These are phyloP conservation scores for Neurospora sublineolata DNA, from an alignment of 495 filamentous ascomycete genomes.

Conservation along the genomic window DNA sequence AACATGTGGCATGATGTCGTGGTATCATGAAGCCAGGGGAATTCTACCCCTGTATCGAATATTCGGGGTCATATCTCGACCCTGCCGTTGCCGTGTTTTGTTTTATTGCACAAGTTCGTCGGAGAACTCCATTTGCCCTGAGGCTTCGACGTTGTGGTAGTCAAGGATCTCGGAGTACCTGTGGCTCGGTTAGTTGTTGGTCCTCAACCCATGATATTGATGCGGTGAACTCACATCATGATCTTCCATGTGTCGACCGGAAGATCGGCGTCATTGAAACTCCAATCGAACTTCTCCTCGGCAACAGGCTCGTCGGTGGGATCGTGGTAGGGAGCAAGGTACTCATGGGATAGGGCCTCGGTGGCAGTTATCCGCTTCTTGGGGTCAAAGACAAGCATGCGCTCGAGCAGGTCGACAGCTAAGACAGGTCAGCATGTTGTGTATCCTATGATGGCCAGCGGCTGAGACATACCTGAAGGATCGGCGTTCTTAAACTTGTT, in stretches of 20 bases:
- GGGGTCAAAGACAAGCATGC: constrained; percentile 96
- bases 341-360: constrained; percentile 79
- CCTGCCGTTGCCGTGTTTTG: constrained; percentile 1
- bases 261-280: constrained; percentile 97
- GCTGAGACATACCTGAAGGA: constrained; percentile 52
- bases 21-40: constrained; percentile 11
- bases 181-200: neutral
- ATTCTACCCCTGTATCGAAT: constrained; percentile 1
- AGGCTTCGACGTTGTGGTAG: constrained; percentile 86
- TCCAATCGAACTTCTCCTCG: constrained; percentile 98
- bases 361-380: constrained; percentile 78
- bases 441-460: neutral
- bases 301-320: constrained; percentile 91
- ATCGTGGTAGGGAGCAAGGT: constrained; percentile 93
- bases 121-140: constrained; percentile 15
- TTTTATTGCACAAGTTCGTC: constrained; percentile 29
- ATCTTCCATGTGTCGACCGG: constrained; percentile 99
- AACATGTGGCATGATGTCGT: constrained; percentile 8
- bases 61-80: neutral
- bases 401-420: constrained; percentile 91
- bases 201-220: neutral
- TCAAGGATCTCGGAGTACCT: constrained; percentile 99
- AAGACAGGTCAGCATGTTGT: constrained; percentile 4
- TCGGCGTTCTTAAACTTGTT: constrained; percentile 97
- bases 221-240: constrained; percentile 69